phyloP scores from a whole-genome alignment of 352 stramenopile genomes.

The Pythium vanterpoolii region DNA sequence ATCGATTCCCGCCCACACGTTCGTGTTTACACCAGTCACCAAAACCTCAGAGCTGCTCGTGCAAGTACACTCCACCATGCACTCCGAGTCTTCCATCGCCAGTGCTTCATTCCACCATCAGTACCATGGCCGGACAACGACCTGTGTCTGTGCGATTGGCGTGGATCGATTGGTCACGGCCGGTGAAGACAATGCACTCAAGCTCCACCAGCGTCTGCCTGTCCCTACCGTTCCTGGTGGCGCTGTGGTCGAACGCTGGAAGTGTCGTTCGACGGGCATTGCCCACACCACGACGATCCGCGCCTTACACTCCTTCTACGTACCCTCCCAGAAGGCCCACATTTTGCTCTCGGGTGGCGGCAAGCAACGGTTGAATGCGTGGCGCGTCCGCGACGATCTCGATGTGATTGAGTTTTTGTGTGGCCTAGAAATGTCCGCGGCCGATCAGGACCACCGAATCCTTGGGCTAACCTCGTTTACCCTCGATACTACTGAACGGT shows the following conservation, averaged over 20 bases:
- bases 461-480: conserved; percentile 63
- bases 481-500: conserved; percentile 24
- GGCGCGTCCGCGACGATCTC: conserved; percentile 39
- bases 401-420: conserved; percentile 55
- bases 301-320: conserved; percentile 49
- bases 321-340: conserved; percentile 24
- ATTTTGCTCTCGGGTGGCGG: conserved; percentile 71
- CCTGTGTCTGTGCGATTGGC: conserved; percentile 48
- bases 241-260: conserved; percentile 24
- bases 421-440: conserved; percentile 51
- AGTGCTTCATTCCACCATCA: conserved; percentile 57
- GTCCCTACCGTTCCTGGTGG: conserved; percentile 3
- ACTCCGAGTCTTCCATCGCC: conserved; percentile 13
- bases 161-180: conserved; percentile 54
- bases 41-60: conserved; percentile 50
- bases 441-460: conserved; percentile 81
- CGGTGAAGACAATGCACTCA: conserved; percentile 80
- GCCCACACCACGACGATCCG: conserved; percentile 84
- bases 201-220: conserved; percentile 47
- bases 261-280: conserved; percentile 46
- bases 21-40: conserved; percentile 64
- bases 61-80: conserved; percentile 62
- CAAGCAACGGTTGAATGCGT: conserved; percentile 81
- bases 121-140: conserved; percentile 76
- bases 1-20: conserved; percentile 47